A percentile compares a stretch with the other conserved stretches of the same genome.
These are phyloP conservation scores for Eutrema japonicum DNA, from an alignment of 345 rosid species.

Conservation along the genomic window DNA sequence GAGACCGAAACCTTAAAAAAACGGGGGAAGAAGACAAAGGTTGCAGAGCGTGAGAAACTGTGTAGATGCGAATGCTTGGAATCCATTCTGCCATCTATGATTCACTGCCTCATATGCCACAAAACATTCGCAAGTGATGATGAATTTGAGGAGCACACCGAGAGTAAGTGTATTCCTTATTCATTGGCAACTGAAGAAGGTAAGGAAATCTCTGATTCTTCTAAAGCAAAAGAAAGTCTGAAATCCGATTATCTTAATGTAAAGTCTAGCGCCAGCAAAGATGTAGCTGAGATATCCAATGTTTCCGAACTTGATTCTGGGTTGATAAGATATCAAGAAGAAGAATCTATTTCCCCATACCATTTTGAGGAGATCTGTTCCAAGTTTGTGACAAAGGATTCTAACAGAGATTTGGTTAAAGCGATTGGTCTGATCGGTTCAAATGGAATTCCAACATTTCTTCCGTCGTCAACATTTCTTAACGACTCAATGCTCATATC, in stretches of 20 bases:
- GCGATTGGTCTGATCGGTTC: slow-evolving; percentile 89
- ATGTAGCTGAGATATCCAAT: slow-evolving; percentile 45
- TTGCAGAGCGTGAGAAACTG: slow-evolving; percentile 56
- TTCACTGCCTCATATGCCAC: slow-evolving; percentile 86
- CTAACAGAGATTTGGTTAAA: slow-evolving; percentile 78
- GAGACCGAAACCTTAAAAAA: slow-evolving; percentile 53
- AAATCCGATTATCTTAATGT: slow-evolving; percentile 41
- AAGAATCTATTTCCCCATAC: slow-evolving; percentile 60
- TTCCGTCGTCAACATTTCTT: slow-evolving; percentile 54
- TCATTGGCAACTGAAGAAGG: slow-evolving; percentile 51
- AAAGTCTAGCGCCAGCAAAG: slow-evolving; percentile 46
- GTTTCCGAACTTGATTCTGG: slow-evolving; percentile 55
- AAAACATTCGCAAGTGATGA: slow-evolving; percentile 57
- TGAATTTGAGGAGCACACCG: slow-evolving; percentile 66
- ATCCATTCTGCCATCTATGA: slow-evolving; percentile 74
- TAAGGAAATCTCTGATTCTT: slow-evolving; percentile 49
- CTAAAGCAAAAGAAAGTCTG: slow-evolving; percentile 52
- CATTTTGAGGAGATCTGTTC: slow-evolving; percentile 70
- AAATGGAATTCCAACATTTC: slow-evolving; percentile 68
- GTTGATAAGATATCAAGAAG: slow-evolving; percentile 64
- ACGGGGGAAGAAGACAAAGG: slow-evolving; percentile 57
- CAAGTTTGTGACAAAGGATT: slow-evolving; percentile 78
- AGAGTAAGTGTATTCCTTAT: slow-evolving; percentile 59
- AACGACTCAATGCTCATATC: slow-evolving; percentile 55
- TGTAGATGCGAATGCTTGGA: slow-evolving; percentile 86